phyloP scores from a whole-genome alignment of 202 grass and related monocot species.

The Musa balbisiana region DNA sequence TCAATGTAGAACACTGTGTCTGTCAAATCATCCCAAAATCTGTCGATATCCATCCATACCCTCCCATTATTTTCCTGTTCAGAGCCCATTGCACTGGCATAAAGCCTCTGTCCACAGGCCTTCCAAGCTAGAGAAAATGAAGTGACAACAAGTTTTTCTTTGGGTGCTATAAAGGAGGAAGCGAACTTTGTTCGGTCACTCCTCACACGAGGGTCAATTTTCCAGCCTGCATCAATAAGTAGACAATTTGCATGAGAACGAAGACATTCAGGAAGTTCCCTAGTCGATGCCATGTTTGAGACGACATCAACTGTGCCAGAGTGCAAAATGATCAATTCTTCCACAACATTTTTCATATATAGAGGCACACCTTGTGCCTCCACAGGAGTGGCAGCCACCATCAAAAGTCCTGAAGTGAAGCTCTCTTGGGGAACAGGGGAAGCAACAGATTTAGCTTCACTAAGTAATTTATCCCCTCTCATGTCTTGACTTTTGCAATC shows the following conservation, averaged over 20 bases:
- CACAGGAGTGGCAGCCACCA: constrained; percentile 19
- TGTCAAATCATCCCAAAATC: constrained; percentile 77
- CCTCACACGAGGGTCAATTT: constrained; percentile 71
- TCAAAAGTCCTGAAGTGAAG: constrained; percentile 28
- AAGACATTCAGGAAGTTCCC: constrained; percentile 75
- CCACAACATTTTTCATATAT: constrained; percentile 32
- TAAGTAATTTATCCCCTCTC: constrained; percentile 12
- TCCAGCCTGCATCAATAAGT: constrained; percentile 83
- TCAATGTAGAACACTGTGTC: constrained; percentile 47
- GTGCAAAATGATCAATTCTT: constrained; percentile 28
- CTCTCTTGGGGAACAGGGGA: constrained; percentile 30
- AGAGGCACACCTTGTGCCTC: constrained; percentile 24
- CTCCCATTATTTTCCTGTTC: constrained; percentile 40
- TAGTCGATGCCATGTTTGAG: constrained; percentile 45
- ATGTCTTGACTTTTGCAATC: constrained; percentile 20
- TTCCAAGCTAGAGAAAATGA: constrained; percentile 88
- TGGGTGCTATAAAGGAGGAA: constrained; percentile 69
- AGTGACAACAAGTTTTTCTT: constrained; percentile 54
- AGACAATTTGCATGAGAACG: constrained; percentile 56
- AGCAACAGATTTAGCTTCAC: constrained; percentile 19
- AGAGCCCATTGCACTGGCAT: constrained; percentile 31
- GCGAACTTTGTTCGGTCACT: constrained; percentile 84
- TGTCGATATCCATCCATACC: constrained; percentile 80
- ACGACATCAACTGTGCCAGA: constrained; percentile 20
- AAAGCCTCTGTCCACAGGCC: constrained; percentile 65